Evolutionary conservation across 2,329 filamentous ascomycete genomes (phyloP), one percentile per base, ranked within the genome.

Genomic region (Geosmithia morbida): DNA sequence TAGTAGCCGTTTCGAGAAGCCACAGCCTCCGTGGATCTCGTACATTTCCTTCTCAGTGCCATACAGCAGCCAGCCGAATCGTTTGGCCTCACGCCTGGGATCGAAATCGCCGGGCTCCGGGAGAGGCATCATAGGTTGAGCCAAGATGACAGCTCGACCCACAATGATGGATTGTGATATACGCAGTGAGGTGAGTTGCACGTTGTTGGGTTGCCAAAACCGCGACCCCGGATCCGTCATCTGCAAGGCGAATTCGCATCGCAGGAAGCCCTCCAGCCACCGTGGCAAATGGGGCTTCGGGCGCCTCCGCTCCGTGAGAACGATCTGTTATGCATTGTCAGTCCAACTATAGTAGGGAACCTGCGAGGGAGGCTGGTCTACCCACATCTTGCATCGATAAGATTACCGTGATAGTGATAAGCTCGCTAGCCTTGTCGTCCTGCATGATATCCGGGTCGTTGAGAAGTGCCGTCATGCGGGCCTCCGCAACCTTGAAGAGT

Each of bases 331-430:
- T 30, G 11, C 11, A 30, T 11, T 30, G 29, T 30, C 29, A 30
- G 29, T 30, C 11, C 7, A 46, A 20, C 39, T 40, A 43, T n/a
- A 22, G 13, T 14, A 22, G 17, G 10, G 18, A 39, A 48, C 45
- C 51, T 49, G 20, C 47, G 44, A 3, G 44, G 41, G 53, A 72
- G 74, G 70, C 71, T 13, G n/a, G n/a, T n/a, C n/a, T n/a, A 56
- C 62, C 53, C 50, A 65, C 62, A 50, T 66, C 63, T 53, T 65
- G 63, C 63, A 66, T 66, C 1, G 63, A 65, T 7, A 66, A 54
- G 39, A 66, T 56, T 1, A 61, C 57, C 4, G 58, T 55, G 49
- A 67, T 62, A 5, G 64, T 65, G 22, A 68, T 58, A 2, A 65
- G 51, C 40, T 66, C 61, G 17, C 57, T 58, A 1, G 59, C 61